Evolutionary conservation across 805 yeast species (phyloP), one percentile per base, ranked within the genome.

Genomic region (Ogataea pini): DNA sequence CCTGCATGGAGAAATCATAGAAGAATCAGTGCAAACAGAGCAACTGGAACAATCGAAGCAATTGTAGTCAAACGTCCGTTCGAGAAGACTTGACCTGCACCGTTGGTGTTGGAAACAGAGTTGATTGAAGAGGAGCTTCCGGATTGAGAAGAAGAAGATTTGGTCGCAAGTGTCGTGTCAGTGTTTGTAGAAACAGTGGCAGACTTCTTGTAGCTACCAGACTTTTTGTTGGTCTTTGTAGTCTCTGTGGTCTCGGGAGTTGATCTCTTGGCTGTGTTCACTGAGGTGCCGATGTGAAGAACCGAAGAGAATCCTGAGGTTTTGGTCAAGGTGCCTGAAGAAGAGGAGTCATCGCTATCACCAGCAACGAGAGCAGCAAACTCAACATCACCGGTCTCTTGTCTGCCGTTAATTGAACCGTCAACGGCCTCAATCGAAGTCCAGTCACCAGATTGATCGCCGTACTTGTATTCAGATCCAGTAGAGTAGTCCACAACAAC

Each of bases 401-500:
- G 57, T 67, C 88, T 77, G 22, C 90, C 91, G 55, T 82, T 75
- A 33, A 89, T 76, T 44, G 69, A 61, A 54, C 90, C 90, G 62
- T 70, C 76, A 28, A 66, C 65, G 18, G 88, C 79, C 36, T 71
- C 58, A 51, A 85, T 83, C 7, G 87, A 82, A 41, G 71, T 62
- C 82, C 85, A 83, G 28, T 64, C 57, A 45, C 91, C 92, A 12
- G 80, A 59, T 22, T 70, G 63, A 57, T 77, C 87, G 46, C 71
- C 59, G 61, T 84, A 85, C 28, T 69, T 57, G 63, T 85, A 85
- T 51, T 74, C 71, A 2, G 71, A 57, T 42, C 91, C 92, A 18
- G 82, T 70, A 1, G 89, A 84, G 61, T 83, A 85, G 66, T 85
- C 90, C 19, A 82, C 72, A n/a, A 87, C 85, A 24, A 74, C 64